phyloP scores from a whole-genome alignment of 169 alveolate genomes.

The Cryptosporidium bovis region DNA sequence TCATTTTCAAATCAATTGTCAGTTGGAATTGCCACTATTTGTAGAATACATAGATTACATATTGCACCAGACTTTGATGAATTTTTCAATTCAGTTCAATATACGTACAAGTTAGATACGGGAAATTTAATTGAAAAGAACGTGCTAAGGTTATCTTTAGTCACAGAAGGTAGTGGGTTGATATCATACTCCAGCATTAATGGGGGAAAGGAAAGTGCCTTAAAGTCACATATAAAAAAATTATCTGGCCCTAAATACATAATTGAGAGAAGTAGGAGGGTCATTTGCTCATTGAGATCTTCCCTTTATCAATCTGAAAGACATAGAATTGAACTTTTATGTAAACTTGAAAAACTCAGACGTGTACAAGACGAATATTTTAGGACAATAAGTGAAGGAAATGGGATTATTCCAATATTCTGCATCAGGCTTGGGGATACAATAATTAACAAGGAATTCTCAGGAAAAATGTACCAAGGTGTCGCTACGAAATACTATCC shows the following conservation, averaged over 20 bases:
- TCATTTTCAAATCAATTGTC: conserved; percentile 1
- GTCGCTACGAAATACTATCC: conserved; percentile 54
- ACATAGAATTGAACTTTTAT: conserved; percentile 34
- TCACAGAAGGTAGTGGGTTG: conserved; percentile 11
- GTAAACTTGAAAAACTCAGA: conserved; percentile 45
- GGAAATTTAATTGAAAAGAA: neutral
- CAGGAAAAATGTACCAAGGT: conserved; percentile 66
- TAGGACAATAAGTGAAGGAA: conserved; percentile 41
- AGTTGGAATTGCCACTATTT: conserved; percentile 54
- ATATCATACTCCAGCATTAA: neutral
- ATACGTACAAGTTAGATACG: neutral
- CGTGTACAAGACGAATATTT: conserved; percentile 59
- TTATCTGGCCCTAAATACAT: conserved; percentile 30
- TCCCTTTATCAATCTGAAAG: conserved; percentile 65
- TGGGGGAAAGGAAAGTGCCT: conserved; percentile 18
- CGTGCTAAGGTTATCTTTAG: conserved; percentile 14
- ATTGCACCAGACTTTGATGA: conserved; percentile 71
- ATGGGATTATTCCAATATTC: conserved; percentile 48
- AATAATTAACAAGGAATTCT: conserved; percentile 36
- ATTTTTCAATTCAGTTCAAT: conserved; percentile 58
- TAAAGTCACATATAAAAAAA: conserved; percentile 15
- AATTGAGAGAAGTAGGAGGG: conserved; percentile 36
- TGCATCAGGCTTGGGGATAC: conserved; percentile 62
- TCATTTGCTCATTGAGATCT: conserved; percentile 37
- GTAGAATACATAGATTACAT: conserved; percentile 67